A percentile compares a stretch with the other conserved stretches of the same genome.
Evolutionary conservation across 306 rosid genomes (phyloP).

Genomic region (Psophocarpus tetragonolobus): DNA sequence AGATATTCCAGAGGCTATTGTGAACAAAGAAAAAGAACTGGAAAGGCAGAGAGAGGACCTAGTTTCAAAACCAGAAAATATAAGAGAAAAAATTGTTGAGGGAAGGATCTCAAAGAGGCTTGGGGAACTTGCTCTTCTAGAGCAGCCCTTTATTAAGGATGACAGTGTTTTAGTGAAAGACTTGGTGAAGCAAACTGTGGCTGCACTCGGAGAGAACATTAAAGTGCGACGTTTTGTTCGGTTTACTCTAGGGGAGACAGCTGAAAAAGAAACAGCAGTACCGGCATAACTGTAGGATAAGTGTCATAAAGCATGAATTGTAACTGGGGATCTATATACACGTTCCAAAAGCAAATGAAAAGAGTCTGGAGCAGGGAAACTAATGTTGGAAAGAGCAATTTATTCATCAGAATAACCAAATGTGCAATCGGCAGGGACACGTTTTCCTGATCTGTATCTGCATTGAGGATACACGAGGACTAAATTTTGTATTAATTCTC

Average conservation of each 20-base stretch:
- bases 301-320: not conserved
- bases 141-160: conserved; percentile 91
- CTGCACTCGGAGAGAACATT: conserved; percentile 96
- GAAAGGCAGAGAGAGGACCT: conserved; percentile 98
- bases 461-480: conserved; percentile 46
- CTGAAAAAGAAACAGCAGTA: conserved; percentile 39
- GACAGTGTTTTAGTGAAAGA: conserved; percentile 84
- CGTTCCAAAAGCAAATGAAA: conserved; percentile 13
- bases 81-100: conserved; percentile 88
- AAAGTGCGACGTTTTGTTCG: conserved; percentile 84
- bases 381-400: conserved; percentile 39
- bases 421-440: conserved; percentile 41
- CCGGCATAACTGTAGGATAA: conserved; percentile 40
- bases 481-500: conserved; percentile 39
- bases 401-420: conserved; percentile 34
- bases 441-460: conserved; percentile 45
- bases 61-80: conserved; percentile 82
- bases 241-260: conserved; percentile 81
- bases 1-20: conserved; percentile 68
- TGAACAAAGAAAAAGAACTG: conserved; percentile 68
- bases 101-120: conserved; percentile 96
- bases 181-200: conserved; percentile 94
- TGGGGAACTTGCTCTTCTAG: conserved; percentile 89
- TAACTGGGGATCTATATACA: not conserved
- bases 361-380: not conserved